phyloP scores from a whole-genome alignment of 768 basidiomycete genomes.

The Kondoa subrosea region DNA sequence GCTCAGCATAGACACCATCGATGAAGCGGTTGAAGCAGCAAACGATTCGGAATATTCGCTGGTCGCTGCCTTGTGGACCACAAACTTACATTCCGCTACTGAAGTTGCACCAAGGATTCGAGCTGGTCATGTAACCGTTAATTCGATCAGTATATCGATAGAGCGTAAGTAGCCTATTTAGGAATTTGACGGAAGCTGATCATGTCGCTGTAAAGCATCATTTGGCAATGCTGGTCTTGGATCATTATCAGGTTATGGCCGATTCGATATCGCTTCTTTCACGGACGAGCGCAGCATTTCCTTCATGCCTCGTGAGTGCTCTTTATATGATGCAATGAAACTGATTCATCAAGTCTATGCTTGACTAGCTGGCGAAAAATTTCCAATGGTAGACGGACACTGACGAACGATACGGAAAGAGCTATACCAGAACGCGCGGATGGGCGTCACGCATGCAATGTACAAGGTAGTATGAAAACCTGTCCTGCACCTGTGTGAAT shows the following conservation, averaged over 20 bases:
- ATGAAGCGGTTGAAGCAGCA: slow-evolving; percentile 44
- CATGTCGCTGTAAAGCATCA: not conserved
- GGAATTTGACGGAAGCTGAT: slow-evolving; percentile 26
- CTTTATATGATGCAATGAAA: not conserved
- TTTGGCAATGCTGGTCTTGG: not conserved
- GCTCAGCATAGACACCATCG: slow-evolving; percentile 38
- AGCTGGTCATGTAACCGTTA: slow-evolving; percentile 43
- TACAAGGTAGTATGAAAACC: no score
- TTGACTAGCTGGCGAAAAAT: not conserved
- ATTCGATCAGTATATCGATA: slow-evolving; percentile 41
- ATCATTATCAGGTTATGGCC: not conserved
- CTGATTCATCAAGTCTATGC: no score
- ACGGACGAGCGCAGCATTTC: not conserved
- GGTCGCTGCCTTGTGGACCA: slow-evolving; percentile 42
- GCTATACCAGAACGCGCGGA: no score
- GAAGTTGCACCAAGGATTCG: slow-evolving; percentile 40
- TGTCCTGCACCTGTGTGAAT: no score
- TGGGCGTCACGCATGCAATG: no score
- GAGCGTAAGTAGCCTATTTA: slow-evolving; percentile 35
- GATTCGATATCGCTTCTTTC: not conserved
- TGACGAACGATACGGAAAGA: not conserved
- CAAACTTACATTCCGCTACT: slow-evolving; percentile 37
- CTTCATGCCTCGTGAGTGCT: not conserved
- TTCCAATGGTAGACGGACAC: not conserved
- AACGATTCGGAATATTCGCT: slow-evolving; percentile 44